These are phyloP conservation scores for Moesziomyces sp. DNA, from an alignment of 1,284 basidiomycete genomes.

Conservation along the genomic window DNA sequence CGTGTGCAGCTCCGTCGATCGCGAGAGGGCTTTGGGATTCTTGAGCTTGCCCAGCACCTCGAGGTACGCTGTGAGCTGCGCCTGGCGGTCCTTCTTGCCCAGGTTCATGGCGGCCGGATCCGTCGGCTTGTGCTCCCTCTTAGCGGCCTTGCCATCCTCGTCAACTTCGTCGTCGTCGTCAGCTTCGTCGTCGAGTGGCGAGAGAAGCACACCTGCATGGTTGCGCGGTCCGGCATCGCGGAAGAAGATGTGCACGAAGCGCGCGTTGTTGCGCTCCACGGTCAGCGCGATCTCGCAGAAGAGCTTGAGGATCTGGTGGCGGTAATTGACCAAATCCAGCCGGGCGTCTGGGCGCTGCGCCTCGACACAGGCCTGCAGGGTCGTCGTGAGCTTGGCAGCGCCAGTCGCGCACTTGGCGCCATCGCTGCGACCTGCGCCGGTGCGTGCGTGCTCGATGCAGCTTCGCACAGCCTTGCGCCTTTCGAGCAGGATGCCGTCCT, in stretches of 20 bases:
- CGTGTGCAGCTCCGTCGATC: constrained; percentile 76
- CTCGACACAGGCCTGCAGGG: constrained; percentile 30
- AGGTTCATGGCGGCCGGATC: constrained; percentile 32
- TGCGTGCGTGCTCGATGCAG: constrained; percentile 47
- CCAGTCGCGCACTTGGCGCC: neutral
- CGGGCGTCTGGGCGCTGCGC: constrained; percentile 47
- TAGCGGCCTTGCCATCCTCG: neutral
- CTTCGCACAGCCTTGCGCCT: constrained; percentile 38
- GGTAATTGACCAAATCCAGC: constrained; percentile 60
- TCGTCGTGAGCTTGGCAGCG: constrained; percentile 22
- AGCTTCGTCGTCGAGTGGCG: constrained; percentile 42
- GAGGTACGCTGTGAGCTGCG: constrained; percentile 73
- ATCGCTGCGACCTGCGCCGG: constrained; percentile 8
- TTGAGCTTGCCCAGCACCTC: constrained; percentile 86
- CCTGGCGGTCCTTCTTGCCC: constrained; percentile 45
- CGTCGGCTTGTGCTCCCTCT: constrained; percentile 9
- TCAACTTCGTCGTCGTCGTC: constrained; percentile 15
- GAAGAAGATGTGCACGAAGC: constrained; percentile 56
- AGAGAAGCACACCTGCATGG: constrained; percentile 33
- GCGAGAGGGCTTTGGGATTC: constrained; percentile 87
- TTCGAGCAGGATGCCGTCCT: constrained; percentile 48
- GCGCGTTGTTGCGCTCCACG: constrained; percentile 57
- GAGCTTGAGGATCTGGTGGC: constrained; percentile 57
- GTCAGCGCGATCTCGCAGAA: constrained; percentile 38
- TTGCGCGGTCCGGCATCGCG: constrained; percentile 48